Evolutionary conservation across 2,329 filamentous ascomycete species (phyloP).

Genomic region (Diaporthe destruens): DNA sequence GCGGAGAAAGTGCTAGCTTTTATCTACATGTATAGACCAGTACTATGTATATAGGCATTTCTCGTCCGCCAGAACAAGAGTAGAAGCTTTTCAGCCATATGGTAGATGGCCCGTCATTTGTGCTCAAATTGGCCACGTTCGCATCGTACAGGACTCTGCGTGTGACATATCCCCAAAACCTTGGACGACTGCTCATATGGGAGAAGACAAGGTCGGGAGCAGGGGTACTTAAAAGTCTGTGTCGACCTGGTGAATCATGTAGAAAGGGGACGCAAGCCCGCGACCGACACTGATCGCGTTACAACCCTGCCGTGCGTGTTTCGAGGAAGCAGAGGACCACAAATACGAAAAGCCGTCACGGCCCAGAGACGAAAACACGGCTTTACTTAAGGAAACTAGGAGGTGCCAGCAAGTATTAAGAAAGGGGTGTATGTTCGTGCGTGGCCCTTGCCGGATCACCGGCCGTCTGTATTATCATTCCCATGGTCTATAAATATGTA

Average conservation of each 20-base stretch:
- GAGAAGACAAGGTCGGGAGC: conserved; percentile 68
- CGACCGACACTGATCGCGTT: neutral
- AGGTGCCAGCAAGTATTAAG: neutral
- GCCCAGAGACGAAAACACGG: neutral
- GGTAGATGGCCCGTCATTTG: conserved; percentile 59
- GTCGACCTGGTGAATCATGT: conserved; percentile 78
- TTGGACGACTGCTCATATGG: conserved; percentile 77
- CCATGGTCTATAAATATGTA: conserved; percentile 30
- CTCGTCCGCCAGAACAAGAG: neutral
- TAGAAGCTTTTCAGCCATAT: conserved; percentile 56
- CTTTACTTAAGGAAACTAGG: neutral
- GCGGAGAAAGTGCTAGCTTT: neutral
- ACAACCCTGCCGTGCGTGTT: conserved; percentile 5
- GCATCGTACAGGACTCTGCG: conserved; percentile 78
- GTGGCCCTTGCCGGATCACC: neutral
- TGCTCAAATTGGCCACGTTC: conserved; percentile 78
- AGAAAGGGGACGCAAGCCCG: conserved; percentile 79
- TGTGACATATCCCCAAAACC: conserved; percentile 97
- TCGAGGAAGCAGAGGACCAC: neutral
- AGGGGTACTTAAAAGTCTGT: conserved; percentile 77
- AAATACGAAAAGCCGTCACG: neutral
- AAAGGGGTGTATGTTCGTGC: neutral
- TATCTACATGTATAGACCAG: neutral
- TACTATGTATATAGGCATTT: too few relatives aligned
- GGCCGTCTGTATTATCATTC: conserved; percentile 14